These are phyloP conservation scores for Lojkania enalia DNA, from an alignment of 2,329 filamentous ascomycete species.

Conservation along the genomic window DNA sequence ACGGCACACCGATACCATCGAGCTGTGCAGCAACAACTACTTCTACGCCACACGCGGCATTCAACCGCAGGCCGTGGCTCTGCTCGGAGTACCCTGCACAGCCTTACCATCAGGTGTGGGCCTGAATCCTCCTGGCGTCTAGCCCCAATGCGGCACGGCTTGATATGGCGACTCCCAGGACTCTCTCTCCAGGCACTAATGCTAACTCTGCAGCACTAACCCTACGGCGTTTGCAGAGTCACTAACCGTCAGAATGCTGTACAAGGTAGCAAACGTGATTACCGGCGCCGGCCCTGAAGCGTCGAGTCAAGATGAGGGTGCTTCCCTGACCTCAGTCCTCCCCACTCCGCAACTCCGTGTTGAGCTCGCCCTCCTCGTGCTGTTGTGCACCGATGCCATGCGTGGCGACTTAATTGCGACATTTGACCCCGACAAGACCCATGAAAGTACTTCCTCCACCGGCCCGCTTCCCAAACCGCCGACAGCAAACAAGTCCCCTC, in stretches of 20 bases:
- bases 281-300: conserved; percentile 21
- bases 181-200: conserved; percentile 30
- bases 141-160: conserved; percentile 52
- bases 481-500: conserved; percentile 12
- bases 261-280: conserved; percentile 27
- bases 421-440: conserved; percentile 28
- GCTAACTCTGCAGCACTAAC: conserved; percentile 43
- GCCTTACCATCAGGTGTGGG: conserved; percentile 1
- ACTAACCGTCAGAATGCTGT: conserved; percentile 19
- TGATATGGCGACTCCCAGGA: conserved; percentile 30
- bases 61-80: conserved; percentile 49
- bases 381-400: conserved; percentile 51
- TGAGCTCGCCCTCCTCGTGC: conserved; percentile 52
- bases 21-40: too few species aligned
- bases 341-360: conserved; percentile 47
- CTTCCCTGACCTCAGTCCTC: conserved; percentile 44
- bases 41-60: too few species aligned
- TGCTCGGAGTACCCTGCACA: conserved; percentile 9
- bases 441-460: conserved; percentile 16
- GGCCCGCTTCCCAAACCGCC: conserved; percentile 8
- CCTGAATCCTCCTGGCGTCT: conserved; percentile 55
- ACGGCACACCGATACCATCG: too few species aligned
- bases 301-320: conserved; percentile 29
- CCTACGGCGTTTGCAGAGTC: neutral
- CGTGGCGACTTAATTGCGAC: conserved; percentile 34